Evolutionary conservation across 2,329 filamentous ascomycete genomes (phyloP).

Genomic region (Diaporthe sp.): DNA sequence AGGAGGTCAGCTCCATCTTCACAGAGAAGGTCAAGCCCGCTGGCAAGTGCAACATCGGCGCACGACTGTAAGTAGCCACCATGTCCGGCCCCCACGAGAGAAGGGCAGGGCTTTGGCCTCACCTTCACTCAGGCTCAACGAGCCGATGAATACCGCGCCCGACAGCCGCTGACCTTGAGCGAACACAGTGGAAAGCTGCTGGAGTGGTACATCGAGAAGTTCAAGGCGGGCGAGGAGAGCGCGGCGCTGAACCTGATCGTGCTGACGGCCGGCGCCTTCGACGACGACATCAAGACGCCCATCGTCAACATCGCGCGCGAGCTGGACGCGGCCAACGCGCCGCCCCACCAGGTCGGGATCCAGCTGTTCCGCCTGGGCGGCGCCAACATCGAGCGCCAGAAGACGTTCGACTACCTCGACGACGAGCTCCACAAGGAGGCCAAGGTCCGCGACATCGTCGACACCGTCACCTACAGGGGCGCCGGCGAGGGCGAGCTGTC

Average conservation of each 20-base stretch:
- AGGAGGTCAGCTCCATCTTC: slow-evolving; percentile 46
- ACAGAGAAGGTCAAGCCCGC: slow-evolving; percentile 46
- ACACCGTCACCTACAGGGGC: slow-evolving; percentile 36
- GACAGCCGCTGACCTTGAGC: not conserved
- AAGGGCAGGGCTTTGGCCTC: not conserved
- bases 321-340: slow-evolving; percentile 40
- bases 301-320: slow-evolving; percentile 41
- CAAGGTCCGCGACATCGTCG: slow-evolving; percentile 41
- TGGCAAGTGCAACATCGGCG: slow-evolving; percentile 47
- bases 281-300: slow-evolving; percentile 42
- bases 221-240: slow-evolving; percentile 46
- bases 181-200: slow-evolving; percentile 43
- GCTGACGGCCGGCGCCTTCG: slow-evolving; percentile 45
- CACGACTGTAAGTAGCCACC: slow-evolving; percentile 41
- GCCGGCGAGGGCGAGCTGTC: slow-evolving; percentile 35
- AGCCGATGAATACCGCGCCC: not conserved
- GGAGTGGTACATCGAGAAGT: slow-evolving; percentile 48
- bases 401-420: slow-evolving; percentile 42
- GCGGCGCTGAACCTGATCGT: slow-evolving; percentile 48
- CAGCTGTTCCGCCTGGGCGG: slow-evolving; percentile 43
- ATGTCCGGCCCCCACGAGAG: not conserved
- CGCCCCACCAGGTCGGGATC: slow-evolving; percentile 43
- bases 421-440: slow-evolving; percentile 43
- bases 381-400: slow-evolving; percentile 36
- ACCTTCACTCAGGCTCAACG: not conserved